Evolutionary conservation across 768 basidiomycete species (phyloP).

Genomic region (Favolaschia claudopus): DNA sequence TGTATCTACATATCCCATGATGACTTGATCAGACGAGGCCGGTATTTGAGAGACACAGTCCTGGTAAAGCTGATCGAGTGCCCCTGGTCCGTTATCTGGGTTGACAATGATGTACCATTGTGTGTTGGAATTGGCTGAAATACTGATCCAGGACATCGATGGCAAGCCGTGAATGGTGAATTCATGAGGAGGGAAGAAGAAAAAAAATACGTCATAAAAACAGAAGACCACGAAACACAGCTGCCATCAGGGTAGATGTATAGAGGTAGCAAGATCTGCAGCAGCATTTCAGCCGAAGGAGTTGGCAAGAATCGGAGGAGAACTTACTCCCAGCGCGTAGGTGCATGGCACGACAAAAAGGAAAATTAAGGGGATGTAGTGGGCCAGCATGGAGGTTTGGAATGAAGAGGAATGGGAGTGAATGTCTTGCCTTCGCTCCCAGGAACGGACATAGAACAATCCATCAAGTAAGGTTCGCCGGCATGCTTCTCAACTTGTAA

Average conservation of each 20-base stretch:
- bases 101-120: slow-evolving; percentile 19
- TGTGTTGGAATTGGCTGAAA: slow-evolving; percentile 3
- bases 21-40: neutral
- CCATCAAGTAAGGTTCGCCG: no score
- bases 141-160: neutral
- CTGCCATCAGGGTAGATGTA: slow-evolving; percentile 5
- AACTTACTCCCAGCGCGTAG: neutral
- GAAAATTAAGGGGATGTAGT: neutral
- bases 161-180: no score
- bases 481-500: no score
- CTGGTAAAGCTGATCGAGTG: neutral
- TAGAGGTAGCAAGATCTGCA: slow-evolving; percentile 15
- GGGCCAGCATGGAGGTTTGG: neutral
- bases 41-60: neutral
- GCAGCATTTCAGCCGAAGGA: neutral
- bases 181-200: neutral
- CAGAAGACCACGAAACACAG: slow-evolving; percentile 18
- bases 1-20: slow-evolving; percentile 8
- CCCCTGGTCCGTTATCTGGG: slow-evolving; percentile 15
- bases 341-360: neutral
- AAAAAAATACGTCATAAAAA: slow-evolving; percentile 1
- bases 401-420: no score
- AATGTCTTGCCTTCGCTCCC: no score
- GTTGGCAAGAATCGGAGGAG: no score
- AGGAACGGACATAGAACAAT: no score